phyloP scores from a whole-genome alignment of 1,284 basidiomycete genomes.

The Vanrija pseudolonga region DNA sequence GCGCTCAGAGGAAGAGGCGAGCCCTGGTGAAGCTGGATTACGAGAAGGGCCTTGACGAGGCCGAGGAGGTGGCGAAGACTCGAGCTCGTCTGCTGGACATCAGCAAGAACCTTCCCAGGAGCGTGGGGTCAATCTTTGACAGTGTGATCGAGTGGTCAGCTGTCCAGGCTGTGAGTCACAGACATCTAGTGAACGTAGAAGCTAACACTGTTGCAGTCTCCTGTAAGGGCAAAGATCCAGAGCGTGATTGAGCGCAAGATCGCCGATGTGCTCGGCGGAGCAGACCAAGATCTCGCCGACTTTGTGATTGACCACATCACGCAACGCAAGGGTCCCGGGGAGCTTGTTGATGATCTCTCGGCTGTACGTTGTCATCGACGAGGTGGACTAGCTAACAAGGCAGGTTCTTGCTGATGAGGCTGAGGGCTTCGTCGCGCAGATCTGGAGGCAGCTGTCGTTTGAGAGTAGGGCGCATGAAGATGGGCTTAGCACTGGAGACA shows the following conservation, averaged over 20 bases:
- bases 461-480: slow-evolving; percentile 49
- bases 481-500: slow-evolving; percentile 4
- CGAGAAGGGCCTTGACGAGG: slow-evolving; percentile 41
- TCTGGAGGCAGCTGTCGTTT: slow-evolving; percentile 86
- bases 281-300: slow-evolving; percentile 70
- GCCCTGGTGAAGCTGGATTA: slow-evolving; percentile 82
- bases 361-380: slow-evolving; percentile 59
- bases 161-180: slow-evolving; percentile 66
- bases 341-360: slow-evolving; percentile 78
- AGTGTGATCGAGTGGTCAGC: slow-evolving; percentile 80
- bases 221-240: slow-evolving; percentile 34
- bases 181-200: background rate
- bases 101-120: slow-evolving; percentile 62
- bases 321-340: slow-evolving; percentile 73
- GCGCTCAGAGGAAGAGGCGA: slow-evolving; percentile 66
- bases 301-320: slow-evolving; percentile 83
- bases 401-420: background rate
- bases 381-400: no score
- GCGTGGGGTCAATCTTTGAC: slow-evolving; percentile 71
- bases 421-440: slow-evolving; percentile 61
- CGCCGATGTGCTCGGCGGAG: slow-evolving; percentile 76
- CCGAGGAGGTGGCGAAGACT: slow-evolving; percentile 57
- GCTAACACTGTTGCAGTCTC: background rate
- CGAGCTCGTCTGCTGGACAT: slow-evolving; percentile 73
- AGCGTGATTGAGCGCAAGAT: slow-evolving; percentile 67